A percentile compares a stretch with the other conserved stretches of the same genome.
phyloP scores from a whole-genome alignment of 2,329 filamentous ascomycete genomes.

The Purpureocillium lavendulum region DNA sequence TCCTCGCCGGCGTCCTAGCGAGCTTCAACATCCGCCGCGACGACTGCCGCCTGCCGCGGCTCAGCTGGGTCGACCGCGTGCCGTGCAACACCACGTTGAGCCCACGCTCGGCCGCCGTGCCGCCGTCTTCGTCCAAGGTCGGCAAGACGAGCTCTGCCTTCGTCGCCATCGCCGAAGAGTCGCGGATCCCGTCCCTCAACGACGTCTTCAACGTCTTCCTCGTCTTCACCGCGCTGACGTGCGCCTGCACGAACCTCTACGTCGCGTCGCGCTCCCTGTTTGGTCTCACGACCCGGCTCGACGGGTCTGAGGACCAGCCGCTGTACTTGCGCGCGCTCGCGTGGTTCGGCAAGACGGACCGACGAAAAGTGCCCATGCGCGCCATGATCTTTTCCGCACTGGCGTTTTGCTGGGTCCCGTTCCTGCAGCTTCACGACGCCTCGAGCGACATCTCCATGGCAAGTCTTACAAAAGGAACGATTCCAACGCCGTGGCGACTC shows the following conservation, averaged over 20 bases:
- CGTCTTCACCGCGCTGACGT: slow-evolving; percentile 21
- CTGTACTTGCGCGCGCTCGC: slow-evolving; percentile 16
- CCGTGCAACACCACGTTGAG: neutral
- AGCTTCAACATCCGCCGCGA: slow-evolving; percentile 15
- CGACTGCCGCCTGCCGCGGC: slow-evolving; percentile 14
- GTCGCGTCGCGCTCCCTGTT: slow-evolving; percentile 24
- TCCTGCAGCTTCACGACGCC: slow-evolving; percentile 21
- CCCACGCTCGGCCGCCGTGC: neutral
- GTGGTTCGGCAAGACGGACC: slow-evolving; percentile 21
- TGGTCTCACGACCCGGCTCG: slow-evolving; percentile 19
- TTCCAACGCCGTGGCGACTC: no score
- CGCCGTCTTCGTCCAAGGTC: no score
- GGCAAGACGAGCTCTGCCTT: slow-evolving; percentile 14
- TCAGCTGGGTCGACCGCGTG: slow-evolving; percentile 12
- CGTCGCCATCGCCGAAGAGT: slow-evolving; percentile 15
- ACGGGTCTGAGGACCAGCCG: slow-evolving; percentile 14
- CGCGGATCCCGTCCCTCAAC: slow-evolving; percentile 10
- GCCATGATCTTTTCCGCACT: slow-evolving; percentile 28
- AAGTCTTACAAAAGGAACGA: neutral
- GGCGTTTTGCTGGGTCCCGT: slow-evolving; percentile 32
- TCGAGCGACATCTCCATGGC: neutral
- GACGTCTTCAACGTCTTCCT: slow-evolving; percentile 22
- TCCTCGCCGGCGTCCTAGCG: slow-evolving; percentile 14
- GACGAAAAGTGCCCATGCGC: slow-evolving; percentile 23
- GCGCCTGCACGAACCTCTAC: slow-evolving; percentile 25